Conservation (phyloP, 805 yeast species). For the Schizosaccharomyces octosporus region DNA sequence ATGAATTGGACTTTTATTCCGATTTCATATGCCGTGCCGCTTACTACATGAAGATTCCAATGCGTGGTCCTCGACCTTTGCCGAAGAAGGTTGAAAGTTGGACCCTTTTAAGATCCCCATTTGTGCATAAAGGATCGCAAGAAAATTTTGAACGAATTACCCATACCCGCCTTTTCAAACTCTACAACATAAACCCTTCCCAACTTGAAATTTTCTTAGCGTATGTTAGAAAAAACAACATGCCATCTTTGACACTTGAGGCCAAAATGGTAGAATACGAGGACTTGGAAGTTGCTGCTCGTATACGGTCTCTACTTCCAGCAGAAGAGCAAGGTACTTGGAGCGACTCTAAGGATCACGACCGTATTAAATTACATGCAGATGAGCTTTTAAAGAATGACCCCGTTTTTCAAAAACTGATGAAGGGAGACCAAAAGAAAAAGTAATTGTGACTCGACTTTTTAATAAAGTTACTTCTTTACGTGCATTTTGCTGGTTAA, state of each 20-base stretch:
- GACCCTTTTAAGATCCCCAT: conserved; percentile 84
- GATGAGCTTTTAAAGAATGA: no score
- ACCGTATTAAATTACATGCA: no score
- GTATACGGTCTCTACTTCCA: background rate
- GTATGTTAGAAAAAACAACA: conserved; percentile 47
- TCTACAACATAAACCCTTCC: conserved; percentile 70
- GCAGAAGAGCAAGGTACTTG: no score
- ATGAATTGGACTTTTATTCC: conserved; percentile 45
- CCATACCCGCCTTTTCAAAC: conserved; percentile 42
- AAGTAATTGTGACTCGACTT: no score
- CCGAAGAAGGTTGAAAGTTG: conserved; percentile 60
- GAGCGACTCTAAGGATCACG: no score
- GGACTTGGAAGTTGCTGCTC: background rate
- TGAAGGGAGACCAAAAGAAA: no score
- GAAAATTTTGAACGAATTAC: conserved; percentile 84
- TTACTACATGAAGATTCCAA: conserved; percentile 69
- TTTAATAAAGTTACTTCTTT: no score
- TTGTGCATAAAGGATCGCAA: conserved; percentile 80
- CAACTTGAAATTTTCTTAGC: conserved; percentile 62
- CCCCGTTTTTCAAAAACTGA: no score
- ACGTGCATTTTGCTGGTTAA: no score
- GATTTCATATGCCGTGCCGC: conserved; percentile 83
- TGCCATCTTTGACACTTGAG: conserved; percentile 63
- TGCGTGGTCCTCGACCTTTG: conserved; percentile 43
- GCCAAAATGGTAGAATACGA: conserved; percentile 27